Evolutionary conservation across 1,284 basidiomycete species (phyloP).

Genomic region (Cutaneotrichosporon sp.): DNA sequence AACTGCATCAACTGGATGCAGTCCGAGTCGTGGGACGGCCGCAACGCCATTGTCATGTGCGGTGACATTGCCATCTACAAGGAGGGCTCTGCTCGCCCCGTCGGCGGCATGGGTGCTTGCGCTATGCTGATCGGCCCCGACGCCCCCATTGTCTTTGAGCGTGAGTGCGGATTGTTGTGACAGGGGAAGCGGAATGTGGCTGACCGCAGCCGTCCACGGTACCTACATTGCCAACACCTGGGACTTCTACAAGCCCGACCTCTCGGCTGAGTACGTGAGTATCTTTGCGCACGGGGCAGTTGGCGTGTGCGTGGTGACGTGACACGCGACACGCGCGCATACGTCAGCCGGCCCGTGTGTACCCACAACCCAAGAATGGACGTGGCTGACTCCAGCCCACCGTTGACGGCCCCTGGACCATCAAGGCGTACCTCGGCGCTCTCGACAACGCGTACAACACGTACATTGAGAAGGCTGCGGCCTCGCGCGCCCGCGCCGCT

Average conservation of each 20-base stretch:
- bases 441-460: conserved; percentile 86
- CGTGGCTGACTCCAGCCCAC: conserved; percentile 65
- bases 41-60: conserved; percentile 95
- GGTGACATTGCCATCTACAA: conserved; percentile 99
- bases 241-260: conserved; percentile 96
- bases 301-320: too few species aligned
- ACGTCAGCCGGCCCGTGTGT: not conserved
- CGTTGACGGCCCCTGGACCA: conserved; percentile 95
- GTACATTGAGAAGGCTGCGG: conserved; percentile 81
- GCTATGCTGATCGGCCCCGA: conserved; percentile 96
- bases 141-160: conserved; percentile 91
- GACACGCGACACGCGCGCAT: not conserved
- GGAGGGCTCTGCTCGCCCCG: conserved; percentile 90
- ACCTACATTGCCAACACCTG: conserved; percentile 98
- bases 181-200: not conserved
- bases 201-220: conserved; percentile 81
- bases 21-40: conserved; percentile 94
- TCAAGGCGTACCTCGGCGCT: conserved; percentile 92
- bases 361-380: not conserved
- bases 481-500: conserved; percentile 54
- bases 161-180: conserved; percentile 63
- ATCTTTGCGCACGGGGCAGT: not conserved
- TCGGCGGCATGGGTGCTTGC: conserved; percentile 93
- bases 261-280: conserved; percentile 58
- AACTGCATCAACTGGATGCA: conserved; percentile 98